Percentiles rank a stretch among this genome's conserved stretches.
Evolutionary conservation across 305 asterid genomes (phyloP).

Genomic region (Plantago lanceolata): DNA sequence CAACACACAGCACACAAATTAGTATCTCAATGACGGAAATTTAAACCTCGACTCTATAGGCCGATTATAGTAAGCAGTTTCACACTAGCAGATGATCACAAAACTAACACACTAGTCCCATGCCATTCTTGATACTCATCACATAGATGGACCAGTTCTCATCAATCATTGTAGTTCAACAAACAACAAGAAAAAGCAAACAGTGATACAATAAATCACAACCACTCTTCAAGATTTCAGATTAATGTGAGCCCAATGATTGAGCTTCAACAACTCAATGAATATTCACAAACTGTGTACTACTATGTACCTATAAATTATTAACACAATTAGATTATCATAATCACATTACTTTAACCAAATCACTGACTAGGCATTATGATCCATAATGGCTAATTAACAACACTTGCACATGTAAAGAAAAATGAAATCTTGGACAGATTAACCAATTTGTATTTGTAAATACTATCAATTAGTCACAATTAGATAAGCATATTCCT

Average conservation of each 20-base stretch:
- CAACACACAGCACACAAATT: background rate
- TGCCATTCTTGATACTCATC: background rate
- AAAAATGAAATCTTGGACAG: no score
- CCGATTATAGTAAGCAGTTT: background rate
- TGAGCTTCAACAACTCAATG: conserved; percentile 1
- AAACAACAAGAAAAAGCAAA: conserved; percentile 8
- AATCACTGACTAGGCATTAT: no score
- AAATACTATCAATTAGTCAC: background rate
- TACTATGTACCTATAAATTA: no score
- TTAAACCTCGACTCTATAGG: background rate
- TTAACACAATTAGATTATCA: no score
- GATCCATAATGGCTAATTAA: no score
- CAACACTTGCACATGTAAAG: no score
- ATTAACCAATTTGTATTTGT: no score
- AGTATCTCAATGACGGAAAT: background rate
- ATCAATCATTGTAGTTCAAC: conserved; percentile 7
- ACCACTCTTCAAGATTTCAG: conserved; percentile 4
- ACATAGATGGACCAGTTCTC: conserved; percentile 4
- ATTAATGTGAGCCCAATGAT: conserved; percentile 4
- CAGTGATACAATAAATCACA: conserved; percentile 13
- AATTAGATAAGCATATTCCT: background rate
- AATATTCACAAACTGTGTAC: background rate
- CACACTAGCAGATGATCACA: no score
- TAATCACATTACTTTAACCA: no score
- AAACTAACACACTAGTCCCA: background rate